Base-by-base conservation (phyloP, 1,284 basidiomycete species). In the Sporisorium reilianum region DNA sequence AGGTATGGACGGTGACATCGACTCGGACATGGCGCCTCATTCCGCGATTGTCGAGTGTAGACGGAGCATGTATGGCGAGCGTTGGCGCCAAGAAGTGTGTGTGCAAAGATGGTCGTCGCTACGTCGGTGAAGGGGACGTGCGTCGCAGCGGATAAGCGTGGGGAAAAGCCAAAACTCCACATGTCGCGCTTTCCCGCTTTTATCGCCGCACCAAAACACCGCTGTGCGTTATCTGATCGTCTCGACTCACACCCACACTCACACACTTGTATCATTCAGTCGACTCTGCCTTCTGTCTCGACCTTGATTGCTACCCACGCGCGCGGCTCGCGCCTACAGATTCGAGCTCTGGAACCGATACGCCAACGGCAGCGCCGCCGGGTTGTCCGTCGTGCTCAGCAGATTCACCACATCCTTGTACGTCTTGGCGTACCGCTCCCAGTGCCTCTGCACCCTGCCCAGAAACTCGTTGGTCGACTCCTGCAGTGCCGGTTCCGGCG, bases 301-400 rank as follows among this genome's bases (percentile, higher is more conserved):
- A n/a, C n/a, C 5, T 28, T n/a, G 3, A n/a, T n/a, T 9, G 11
- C 22, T 34, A 9, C 45, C 14, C n/a, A n/a, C n/a, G n/a, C n/a
- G n/a, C n/a, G n/a, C n/a, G n/a, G n/a, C 12, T 46, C 10, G 16
- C n/a, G 28, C 30, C 46, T 69, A 78, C 50, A 67, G 59, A 23
- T 76, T 65, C 23, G 69, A 60, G 52, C 73, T 79, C 64, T 84
- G 81, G 32, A 84, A 71, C 14, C 80, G 71, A 48, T 83, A 80
- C 32, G 80, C 75, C 22, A 84, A 60, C 9, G 82, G 82, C 52
- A 81, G 51, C 5, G 82, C 83, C 2, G 83, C 80, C 7, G 83
- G 83, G 44, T 83, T 84, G 46, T 84, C 83, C 28, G 83, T 84
- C 9, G 81, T 84, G 30, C 82, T 79, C 36, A 82, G 63, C 41